Base-by-base conservation (phyloP, 164 flowering plant species). In the Magnolia sinica region DNA sequence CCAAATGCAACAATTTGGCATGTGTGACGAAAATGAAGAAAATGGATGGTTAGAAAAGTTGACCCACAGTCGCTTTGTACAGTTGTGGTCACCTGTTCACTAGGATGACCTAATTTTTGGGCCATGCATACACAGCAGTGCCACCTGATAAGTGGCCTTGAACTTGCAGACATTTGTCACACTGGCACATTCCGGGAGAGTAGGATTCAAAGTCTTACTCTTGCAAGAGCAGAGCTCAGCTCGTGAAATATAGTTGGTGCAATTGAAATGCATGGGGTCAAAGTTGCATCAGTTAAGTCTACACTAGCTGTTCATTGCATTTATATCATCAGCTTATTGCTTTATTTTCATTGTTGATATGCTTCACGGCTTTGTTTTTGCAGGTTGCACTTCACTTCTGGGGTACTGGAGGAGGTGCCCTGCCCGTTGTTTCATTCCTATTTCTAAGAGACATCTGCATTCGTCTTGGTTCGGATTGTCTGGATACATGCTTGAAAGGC, bases 381-480 rank as follows among this genome's bases (percentile, higher is more conserved):
- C 92, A 96, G 99, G 92, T 88, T 73, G 83, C 85, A 72, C 88
- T 96, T 79, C 98, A 96, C 79, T 96, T 92, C 83, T 94, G 97
- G 99, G 94, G 99, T 61, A 90, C 97, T 29, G 97, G 97, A 20
- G 91, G 90, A 68, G 97, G 97, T 79, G 91, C 94, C 64, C 95
- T 94, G 67, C 91, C 99, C 20, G 88, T 90, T 78, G 90, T 84
- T 73, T 89, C 98, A 29, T 90, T 92, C 77, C 87, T 94, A 7
- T 94, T 96, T 81, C 27, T 96, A 19, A 88, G 97, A 84, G 98
- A 91, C 73, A 70, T 91, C 52, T 96, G 97, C 78, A 80, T 94
- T 68, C 89, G 92, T n/a, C 83, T 92, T 73, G 98, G 98, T 76
- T 85, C 98, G 55, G 96, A 91, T 80, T 91, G 94, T 78, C 59